These are phyloP conservation scores for Pyricularia pennisetigena DNA, from an alignment of 2,329 filamentous ascomycete species.

Conservation along the genomic window DNA sequence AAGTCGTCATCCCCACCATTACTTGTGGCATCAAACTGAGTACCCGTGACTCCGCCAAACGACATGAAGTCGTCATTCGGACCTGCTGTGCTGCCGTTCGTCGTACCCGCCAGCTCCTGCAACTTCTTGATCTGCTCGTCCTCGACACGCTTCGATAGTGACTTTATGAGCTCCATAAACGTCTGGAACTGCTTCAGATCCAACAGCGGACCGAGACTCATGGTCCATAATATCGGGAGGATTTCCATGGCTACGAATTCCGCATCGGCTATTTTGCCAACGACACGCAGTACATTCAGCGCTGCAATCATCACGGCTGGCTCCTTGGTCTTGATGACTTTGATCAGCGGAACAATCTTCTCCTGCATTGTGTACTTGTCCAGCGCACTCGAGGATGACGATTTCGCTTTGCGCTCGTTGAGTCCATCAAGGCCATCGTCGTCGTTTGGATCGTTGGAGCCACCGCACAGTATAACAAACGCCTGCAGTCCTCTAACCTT, in stretches of 20 bases:
- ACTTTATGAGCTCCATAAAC: slow-evolving; percentile 85
- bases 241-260: slow-evolving; percentile 92
- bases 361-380: slow-evolving; percentile 99
- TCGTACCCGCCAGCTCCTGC: slow-evolving; percentile 59
- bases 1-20: slow-evolving; percentile 64
- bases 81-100: slow-evolving; percentile 36
- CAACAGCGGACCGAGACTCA: slow-evolving; percentile 82
- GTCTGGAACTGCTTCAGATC: slow-evolving; percentile 79
- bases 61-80: slow-evolving; percentile 59
- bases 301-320: slow-evolving; percentile 95
- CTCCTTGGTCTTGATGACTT: slow-evolving; percentile 94
- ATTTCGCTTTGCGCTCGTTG: slow-evolving; percentile 45
- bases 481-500: slow-evolving; percentile 89
- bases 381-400: slow-evolving; percentile 64
- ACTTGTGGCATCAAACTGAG: slow-evolving; percentile 35
- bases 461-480: slow-evolving; percentile 82
- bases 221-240: slow-evolving; percentile 80
- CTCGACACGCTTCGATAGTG: slow-evolving; percentile 70
- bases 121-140: slow-evolving; percentile 82
- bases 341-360: slow-evolving; percentile 84
- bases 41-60: slow-evolving; percentile 58
- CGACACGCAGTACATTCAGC: slow-evolving; percentile 71
- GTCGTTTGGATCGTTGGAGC: slow-evolving; percentile 40
- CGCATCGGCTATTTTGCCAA: slow-evolving; percentile 71
- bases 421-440: slow-evolving; percentile 72